Base-by-base conservation (phyloP, 495 filamentous ascomycete genomes). In the Annulohypoxylon moriforme region DNA sequence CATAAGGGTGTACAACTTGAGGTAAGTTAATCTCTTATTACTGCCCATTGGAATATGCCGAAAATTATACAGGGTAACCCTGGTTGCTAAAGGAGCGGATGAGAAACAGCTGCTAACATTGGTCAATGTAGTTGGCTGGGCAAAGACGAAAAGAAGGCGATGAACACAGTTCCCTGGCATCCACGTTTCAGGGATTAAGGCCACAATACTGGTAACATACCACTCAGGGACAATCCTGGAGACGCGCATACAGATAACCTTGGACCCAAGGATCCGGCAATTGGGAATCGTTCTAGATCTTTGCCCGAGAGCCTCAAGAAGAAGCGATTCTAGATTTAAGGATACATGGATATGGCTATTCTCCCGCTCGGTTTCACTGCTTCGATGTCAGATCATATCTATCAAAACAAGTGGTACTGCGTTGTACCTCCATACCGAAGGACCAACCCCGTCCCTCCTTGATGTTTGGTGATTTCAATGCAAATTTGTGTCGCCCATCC, bases 1-100 rank as follows among this genome's bases (percentile, higher is more conserved):
- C 96, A 99, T 77, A 90, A 94, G 72, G 90, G 91, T 75, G 93
- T 98, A 67, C 94, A 96, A 78, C 81, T 97, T 64, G 95, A 98
- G 86, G 90, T 91, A 76, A 80, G 88, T 82, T 34, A 7, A 60
- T 55, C 34, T 59, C 13, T 44, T 33, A 16, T 49, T 47, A 3
- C 34, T 68, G 40, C 42, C 36, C 38, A 63, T 29, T 16, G 20
- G 22, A 18, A 59, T 65, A 44, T 13, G 47, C 60, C 52, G 56
- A 62, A 63, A 46, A 6, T 33, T 36, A 47, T 59, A 27, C 10
- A 52, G 29, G 20, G 55, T 31, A 13, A 22, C 27, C 44, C 33
- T 56, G 61, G 64, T 11, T 20, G 3, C 42, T 14, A 20, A 14
- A 50, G 10, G 7, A 24, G 13, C 58, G 16, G 33, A 53, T 42